Percentiles rank a stretch among this genome's conserved stretches.
These are phyloP conservation scores for Populus deltoides DNA, from an alignment of 345 rosid species.

Conservation along the genomic window DNA sequence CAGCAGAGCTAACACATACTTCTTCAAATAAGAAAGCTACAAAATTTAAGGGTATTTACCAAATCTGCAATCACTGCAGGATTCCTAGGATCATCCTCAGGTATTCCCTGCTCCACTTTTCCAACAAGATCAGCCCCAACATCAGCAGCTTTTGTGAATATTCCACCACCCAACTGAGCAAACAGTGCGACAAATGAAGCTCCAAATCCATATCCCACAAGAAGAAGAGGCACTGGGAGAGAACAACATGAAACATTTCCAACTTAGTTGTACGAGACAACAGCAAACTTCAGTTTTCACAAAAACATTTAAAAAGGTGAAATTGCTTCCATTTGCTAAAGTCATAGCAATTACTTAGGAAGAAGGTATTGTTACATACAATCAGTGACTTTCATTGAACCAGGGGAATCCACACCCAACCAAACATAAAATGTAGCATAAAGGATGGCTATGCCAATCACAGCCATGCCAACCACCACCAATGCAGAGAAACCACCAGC, in stretches of 20 bases:
- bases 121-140: constrained; percentile 99
- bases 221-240: constrained; percentile 90
- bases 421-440: constrained; percentile 88
- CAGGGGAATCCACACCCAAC: constrained; percentile 85
- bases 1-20: not conserved
- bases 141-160: constrained; percentile 98
- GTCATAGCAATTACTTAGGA: not conserved
- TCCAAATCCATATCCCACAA: constrained; percentile 98
- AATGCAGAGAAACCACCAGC: constrained; percentile 99
- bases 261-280: not conserved
- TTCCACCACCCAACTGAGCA: constrained; percentile 99
- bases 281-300: not conserved
- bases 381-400: constrained; percentile 85
- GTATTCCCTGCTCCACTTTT: constrained; percentile 99
- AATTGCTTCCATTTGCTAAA: not conserved
- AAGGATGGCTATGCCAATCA: constrained; percentile 89
- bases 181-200: constrained; percentile 98
- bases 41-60: constrained; percentile 41
- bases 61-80: constrained; percentile 99
- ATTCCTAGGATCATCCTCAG: constrained; percentile 99
- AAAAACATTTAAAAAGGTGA: not conserved
- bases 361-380: constrained; percentile 50
- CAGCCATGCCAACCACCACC: constrained; percentile 99
- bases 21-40: not conserved
- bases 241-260: constrained; percentile 19